These are phyloP conservation scores for Penicillium canariense DNA, from an alignment of 495 filamentous ascomycete genomes.

Conservation along the genomic window DNA sequence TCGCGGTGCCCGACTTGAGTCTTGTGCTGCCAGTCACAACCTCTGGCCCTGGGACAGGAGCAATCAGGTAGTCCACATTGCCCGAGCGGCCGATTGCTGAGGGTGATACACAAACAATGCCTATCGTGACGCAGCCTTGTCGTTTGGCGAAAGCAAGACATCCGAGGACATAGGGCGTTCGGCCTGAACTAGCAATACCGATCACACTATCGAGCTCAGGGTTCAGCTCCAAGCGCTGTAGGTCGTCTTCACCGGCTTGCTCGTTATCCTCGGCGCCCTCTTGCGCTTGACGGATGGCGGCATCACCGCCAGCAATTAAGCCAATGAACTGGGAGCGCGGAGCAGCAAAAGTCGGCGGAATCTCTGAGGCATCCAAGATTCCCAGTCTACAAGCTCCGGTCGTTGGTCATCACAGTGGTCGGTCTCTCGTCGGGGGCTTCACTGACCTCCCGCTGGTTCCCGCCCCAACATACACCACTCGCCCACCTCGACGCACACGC, in stretches of 20 bases:
- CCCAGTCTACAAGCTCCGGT: slow-evolving; percentile 27
- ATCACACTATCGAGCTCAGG: slow-evolving; percentile 35
- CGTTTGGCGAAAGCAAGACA: slow-evolving; percentile 33
- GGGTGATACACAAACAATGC: slow-evolving; percentile 32
- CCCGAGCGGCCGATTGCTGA: slow-evolving; percentile 29
- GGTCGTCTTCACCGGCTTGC: slow-evolving; percentile 22
- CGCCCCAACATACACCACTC: slow-evolving; percentile 41
- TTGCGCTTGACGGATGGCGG: slow-evolving; percentile 37
- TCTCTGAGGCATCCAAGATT: slow-evolving; percentile 42
- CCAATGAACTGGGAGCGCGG: slow-evolving; percentile 35
- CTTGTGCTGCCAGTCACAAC: slow-evolving; percentile 41
- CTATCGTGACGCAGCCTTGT: slow-evolving; percentile 34
- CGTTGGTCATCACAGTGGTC: neutral
- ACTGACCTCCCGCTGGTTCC: slow-evolving; percentile 41
- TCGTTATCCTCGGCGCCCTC: slow-evolving; percentile 41
- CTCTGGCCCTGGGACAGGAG: slow-evolving; percentile 35
- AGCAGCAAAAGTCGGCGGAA: slow-evolving; percentile 40
- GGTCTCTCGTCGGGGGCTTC: neutral
- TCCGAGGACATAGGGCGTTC: slow-evolving; percentile 41
- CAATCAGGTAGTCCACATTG: slow-evolving; percentile 31
- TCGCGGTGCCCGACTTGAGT: slow-evolving; percentile 40
- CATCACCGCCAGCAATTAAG: slow-evolving; percentile 39
- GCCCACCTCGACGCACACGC: slow-evolving; percentile 35
- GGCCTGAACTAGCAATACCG: slow-evolving; percentile 42
- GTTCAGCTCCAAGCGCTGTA: slow-evolving; percentile 26